These are phyloP conservation scores for Rosa multiflora DNA, from an alignment of 306 rosid species.

Conservation along the genomic window DNA sequence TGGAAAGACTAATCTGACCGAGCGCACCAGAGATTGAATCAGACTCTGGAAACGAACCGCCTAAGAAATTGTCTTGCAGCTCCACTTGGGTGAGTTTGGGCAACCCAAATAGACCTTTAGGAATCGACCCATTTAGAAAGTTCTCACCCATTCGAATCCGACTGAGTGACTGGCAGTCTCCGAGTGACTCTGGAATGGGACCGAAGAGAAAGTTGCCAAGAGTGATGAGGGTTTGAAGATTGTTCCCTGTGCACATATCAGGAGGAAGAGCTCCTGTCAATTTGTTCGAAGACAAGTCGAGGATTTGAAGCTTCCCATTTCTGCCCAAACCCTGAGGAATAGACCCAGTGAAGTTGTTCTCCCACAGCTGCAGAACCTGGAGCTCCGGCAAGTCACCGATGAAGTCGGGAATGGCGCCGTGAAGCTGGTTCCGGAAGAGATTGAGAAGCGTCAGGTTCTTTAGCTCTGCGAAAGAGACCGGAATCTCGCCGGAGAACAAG, in stretches of 20 bases:
- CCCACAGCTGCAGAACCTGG: constrained; percentile 91
- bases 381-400: constrained; percentile 67
- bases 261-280: constrained; percentile 82
- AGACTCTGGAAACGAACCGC: constrained; percentile 63
- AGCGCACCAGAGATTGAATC: constrained; percentile 49
- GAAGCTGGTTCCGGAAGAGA: constrained; percentile 81
- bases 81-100: constrained; percentile 80
- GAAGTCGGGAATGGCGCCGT: constrained; percentile 90
- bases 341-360: constrained; percentile 85
- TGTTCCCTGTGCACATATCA: constrained; percentile 68
- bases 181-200: constrained; percentile 83
- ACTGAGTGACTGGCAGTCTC: constrained; percentile 56
- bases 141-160: constrained; percentile 93
- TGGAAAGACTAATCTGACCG: constrained; percentile 87
- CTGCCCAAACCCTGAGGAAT: constrained; percentile 77
- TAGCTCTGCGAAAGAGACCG: constrained; percentile 51
- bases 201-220: constrained; percentile 77
- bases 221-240: constrained; percentile 70
- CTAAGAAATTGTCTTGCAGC: constrained; percentile 65
- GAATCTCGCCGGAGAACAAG: constrained; percentile 71
- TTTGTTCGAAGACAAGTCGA: constrained; percentile 86
- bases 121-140: constrained; percentile 84
- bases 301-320: constrained; percentile 62
- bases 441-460: constrained; percentile 77
- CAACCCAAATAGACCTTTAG: constrained; percentile 72